A percentile compares a stretch with the other conserved stretches of the same genome.
These are phyloP conservation scores for Lepidium didymum DNA, from an alignment of 345 rosid species.

Conservation along the genomic window DNA sequence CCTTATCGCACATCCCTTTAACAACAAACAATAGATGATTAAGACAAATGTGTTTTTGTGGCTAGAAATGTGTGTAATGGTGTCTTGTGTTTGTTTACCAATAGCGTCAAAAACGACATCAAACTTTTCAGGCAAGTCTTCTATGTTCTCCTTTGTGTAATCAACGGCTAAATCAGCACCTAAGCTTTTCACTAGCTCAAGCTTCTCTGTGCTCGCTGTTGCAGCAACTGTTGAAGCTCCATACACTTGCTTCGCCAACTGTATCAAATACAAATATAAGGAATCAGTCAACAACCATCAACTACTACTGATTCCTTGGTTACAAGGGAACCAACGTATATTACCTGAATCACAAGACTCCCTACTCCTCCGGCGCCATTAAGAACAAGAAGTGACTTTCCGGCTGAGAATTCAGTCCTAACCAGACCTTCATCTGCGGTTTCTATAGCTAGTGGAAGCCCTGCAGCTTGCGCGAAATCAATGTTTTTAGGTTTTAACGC, in stretches of 20 bases:
- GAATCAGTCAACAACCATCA: background rate
- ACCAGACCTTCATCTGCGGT: slow-evolving; percentile 85
- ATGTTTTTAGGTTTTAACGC: slow-evolving; percentile 74
- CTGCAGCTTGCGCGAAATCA: slow-evolving; percentile 75
- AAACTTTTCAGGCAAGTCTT: slow-evolving; percentile 70
- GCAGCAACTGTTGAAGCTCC: slow-evolving; percentile 88
- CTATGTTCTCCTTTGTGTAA: slow-evolving; percentile 77
- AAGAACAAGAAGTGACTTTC: slow-evolving; percentile 78
- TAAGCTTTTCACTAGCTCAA: slow-evolving; percentile 63
- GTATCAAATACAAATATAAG: background rate
- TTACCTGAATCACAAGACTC: slow-evolving; percentile 88
- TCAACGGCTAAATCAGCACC: slow-evolving; percentile 90
- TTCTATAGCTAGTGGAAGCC: slow-evolving; percentile 84
- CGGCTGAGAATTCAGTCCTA: slow-evolving; percentile 68
- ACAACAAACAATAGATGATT: background rate
- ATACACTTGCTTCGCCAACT: slow-evolving; percentile 86
- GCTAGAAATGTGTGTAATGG: background rate
- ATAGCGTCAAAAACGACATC: slow-evolving; percentile 85
- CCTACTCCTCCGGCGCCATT: slow-evolving; percentile 98
- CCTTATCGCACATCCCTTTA: slow-evolving; percentile 83
- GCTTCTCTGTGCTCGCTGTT: slow-evolving; percentile 70
- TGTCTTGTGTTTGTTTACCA: slow-evolving; percentile 36
- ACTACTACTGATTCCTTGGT: background rate
- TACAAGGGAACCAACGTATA: background rate
- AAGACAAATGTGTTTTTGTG: background rate